These are phyloP conservation scores for Calocybe indica DNA, from an alignment of 768 basidiomycete genomes.

Conservation along the genomic window DNA sequence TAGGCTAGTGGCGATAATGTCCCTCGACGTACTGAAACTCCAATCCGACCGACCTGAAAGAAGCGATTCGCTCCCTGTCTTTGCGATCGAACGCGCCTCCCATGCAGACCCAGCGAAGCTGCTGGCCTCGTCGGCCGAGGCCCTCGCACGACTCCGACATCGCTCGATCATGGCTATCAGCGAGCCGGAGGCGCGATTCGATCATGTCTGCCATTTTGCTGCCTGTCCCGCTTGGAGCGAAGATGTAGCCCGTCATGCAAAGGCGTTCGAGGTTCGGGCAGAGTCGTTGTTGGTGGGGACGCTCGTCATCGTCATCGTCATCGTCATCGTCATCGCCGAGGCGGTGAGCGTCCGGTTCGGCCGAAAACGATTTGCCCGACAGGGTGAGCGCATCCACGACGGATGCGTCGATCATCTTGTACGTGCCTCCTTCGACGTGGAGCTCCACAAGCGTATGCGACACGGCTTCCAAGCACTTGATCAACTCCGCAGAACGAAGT, in stretches of 20 bases:
- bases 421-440: conserved; percentile 1
- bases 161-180: not conserved
- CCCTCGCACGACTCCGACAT: not conserved
- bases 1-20: too few species aligned
- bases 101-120: not conserved
- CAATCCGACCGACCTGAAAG: not conserved
- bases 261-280: not conserved
- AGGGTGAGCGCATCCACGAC: conserved; percentile 3
- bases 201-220: conserved; percentile 3
- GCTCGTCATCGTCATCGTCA: too few species aligned
- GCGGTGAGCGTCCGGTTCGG: not conserved
- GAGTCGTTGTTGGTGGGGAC: not conserved
- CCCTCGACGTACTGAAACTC: not conserved
- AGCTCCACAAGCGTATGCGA: conserved; percentile 1
- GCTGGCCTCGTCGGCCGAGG: not conserved
- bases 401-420: not conserved
- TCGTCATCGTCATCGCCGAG: too few species aligned
- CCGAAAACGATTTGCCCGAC: not conserved
- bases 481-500: not conserved
- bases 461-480: not conserved
- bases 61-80: not conserved
- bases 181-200: not conserved
- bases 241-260: not conserved
- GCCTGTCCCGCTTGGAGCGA: not conserved
- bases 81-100: not conserved